Base-by-base conservation (phyloP, 371 early-diverging fungal species). In the Coemansia sp. region DNA sequence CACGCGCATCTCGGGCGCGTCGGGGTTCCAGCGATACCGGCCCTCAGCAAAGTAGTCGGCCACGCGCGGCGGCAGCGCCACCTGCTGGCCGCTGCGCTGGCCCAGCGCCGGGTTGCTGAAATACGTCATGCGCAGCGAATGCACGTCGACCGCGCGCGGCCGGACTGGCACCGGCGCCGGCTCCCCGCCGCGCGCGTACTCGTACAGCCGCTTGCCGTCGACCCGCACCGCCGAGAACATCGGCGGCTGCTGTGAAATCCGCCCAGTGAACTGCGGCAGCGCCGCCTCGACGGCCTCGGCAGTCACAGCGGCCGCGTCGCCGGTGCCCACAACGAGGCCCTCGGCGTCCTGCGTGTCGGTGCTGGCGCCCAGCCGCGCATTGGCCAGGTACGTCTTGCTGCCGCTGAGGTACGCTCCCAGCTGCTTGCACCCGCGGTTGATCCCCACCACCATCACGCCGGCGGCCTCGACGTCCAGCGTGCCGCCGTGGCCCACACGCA, bases 401-500 rank as follows among this genome's bases (percentile, higher is more conserved):
- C 69, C 68, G 9, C 41, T 52, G 4, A 75, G 50, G 61, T 63
- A 80, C 7, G 43, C 49, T 4, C 45, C 33, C 40, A 81, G 57
- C 33, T 43, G 64, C 67, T 84, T 83, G 64, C 84, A 81, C 0
- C 82, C 81, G 10, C 61, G 58, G 26, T 63, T 61, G 5, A 78
- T 40, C 26, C 81, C 82, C 8, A 83, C 50, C 9, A 83, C 71
- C 38, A 85, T 67, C 16, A 84, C 76, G 10, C 86, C 86, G 3
- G 78, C 64, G 3, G 86, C 86, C 53, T 86, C 63, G 4, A 86
- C 86, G 62, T 86, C 86, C 55, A 86, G 62, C 0, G 86, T 86
- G 30, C 86, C 86, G 1, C 86, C 86, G 64, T 86, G 86, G 0
- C 86, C 86, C 0, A 72, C 61, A 2, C 72, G 72, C 30, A 69